A percentile compares a stretch with the other conserved stretches of the same genome.
phyloP scores from a whole-genome alignment of 495 filamentous ascomycete species.

The Aspergillus bertholletiae region DNA sequence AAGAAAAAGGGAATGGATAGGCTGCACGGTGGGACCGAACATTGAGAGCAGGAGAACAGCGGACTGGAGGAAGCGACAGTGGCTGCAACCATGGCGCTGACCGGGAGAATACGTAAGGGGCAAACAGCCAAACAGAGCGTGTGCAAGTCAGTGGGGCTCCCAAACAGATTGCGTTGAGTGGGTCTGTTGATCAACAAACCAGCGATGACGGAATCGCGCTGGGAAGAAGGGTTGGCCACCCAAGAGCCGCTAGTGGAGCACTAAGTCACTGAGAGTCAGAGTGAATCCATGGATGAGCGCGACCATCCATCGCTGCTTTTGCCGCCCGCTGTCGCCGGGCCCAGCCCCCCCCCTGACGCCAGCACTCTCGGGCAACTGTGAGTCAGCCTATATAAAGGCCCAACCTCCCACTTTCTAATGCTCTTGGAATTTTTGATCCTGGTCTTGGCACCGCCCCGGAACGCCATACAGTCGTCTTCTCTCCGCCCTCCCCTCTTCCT shows the following conservation, averaged over 20 bases:
- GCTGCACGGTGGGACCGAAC: conserved; percentile 13
- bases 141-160: conserved; percentile 15
- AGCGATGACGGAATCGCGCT: conserved; percentile 15
- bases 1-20: conserved; percentile 9
- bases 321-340: conserved; percentile 34
- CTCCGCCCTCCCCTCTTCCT: conserved; percentile 20
- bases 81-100: conserved; percentile 30
- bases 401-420: conserved; percentile 40
- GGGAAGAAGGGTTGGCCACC: conserved; percentile 17
- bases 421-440: conserved; percentile 34
- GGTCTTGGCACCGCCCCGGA: conserved; percentile 48
- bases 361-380: conserved; percentile 24
- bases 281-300: conserved; percentile 32
- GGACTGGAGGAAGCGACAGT: conserved; percentile 25
- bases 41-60: conserved; percentile 32
- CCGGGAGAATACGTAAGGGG: conserved; percentile 27
- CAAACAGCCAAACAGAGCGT: conserved; percentile 24
- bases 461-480: conserved; percentile 27
- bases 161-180: conserved; percentile 13
- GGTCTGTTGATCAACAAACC: conserved; percentile 21
- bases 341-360: conserved; percentile 42
- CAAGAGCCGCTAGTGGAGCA: conserved; percentile 25
- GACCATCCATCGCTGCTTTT: conserved; percentile 38
- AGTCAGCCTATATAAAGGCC: conserved; percentile 48
- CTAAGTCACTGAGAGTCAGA: conserved; percentile 7